Percentiles rank a stretch among this genome's conserved stretches.
These are phyloP conservation scores for Phytophthora colocasiae DNA, from an alignment of 352 stramenopile genomes.

Conservation along the genomic window DNA sequence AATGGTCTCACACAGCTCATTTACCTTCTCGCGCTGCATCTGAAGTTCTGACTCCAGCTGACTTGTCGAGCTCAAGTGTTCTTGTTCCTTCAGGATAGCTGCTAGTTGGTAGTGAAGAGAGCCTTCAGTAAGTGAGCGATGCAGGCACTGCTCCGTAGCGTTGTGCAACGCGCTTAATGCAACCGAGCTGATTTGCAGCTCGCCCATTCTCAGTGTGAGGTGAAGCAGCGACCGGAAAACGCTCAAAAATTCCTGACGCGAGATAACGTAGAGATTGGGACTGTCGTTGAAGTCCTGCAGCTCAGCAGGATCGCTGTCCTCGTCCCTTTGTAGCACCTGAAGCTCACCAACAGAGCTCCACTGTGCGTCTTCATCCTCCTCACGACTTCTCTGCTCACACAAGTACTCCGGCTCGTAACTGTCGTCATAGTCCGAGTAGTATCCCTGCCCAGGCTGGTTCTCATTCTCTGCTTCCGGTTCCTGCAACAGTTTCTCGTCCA, in stretches of 20 bases:
- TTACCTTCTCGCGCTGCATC: slow-evolving; percentile 68
- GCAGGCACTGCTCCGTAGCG: slow-evolving; percentile 72
- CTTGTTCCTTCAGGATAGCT: slow-evolving; percentile 62
- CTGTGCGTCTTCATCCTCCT: slow-evolving; percentile 59
- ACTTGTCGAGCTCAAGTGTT: slow-evolving; percentile 31
- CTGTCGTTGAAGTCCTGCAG: slow-evolving; percentile 35
- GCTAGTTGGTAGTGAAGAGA: slow-evolving; percentile 64
- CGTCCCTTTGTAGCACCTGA: slow-evolving; percentile 37
- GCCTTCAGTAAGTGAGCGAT: slow-evolving; percentile 62
- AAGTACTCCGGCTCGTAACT: slow-evolving; percentile 36
- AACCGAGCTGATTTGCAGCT: slow-evolving; percentile 67
- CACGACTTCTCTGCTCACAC: slow-evolving; percentile 23
- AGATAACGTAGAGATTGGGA: slow-evolving; percentile 70
- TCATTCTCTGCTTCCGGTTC: slow-evolving; percentile 45
- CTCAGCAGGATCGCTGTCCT: slow-evolving; percentile 36
- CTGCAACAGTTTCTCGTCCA: slow-evolving; percentile 55
- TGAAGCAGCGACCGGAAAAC: slow-evolving; percentile 53
- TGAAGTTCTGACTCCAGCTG: slow-evolving; percentile 55
- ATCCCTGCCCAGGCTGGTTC: slow-evolving; percentile 63
- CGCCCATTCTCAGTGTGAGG: slow-evolving; percentile 40
- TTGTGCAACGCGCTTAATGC: slow-evolving; percentile 84
- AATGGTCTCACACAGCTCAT: slow-evolving; percentile 58
- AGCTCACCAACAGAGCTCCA: slow-evolving; percentile 54
- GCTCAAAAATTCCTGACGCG: slow-evolving; percentile 62
- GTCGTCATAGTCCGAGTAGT: slow-evolving; percentile 78